These are phyloP conservation scores for Stentor roeselii DNA, from an alignment of 73 alveolate genomes.

Conservation along the genomic window DNA sequence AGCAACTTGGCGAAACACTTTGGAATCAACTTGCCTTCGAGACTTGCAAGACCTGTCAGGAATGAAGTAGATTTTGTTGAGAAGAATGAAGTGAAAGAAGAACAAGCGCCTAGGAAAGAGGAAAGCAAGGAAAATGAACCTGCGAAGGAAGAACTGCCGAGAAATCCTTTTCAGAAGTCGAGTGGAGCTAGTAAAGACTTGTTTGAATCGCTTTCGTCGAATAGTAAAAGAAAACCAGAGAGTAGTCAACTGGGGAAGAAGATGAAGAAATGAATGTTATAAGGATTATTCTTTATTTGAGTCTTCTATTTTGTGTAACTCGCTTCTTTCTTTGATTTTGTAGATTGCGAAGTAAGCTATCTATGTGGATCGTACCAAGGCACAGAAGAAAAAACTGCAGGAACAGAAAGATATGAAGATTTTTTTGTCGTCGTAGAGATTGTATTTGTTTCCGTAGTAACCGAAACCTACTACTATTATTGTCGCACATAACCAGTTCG, in stretches of 20 bases:
- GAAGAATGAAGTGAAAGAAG: background rate
- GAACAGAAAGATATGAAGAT: no score
- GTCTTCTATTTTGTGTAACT: no score
- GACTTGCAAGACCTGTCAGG: background rate
- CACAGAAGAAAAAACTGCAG: no score
- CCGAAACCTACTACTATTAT: no score
- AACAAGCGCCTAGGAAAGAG: background rate
- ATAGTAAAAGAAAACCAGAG: background rate
- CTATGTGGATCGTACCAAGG: no score
- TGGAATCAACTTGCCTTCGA: conserved; percentile 19
- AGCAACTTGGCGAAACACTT: conserved; percentile 25
- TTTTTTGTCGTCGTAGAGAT: no score
- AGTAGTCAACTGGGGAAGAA: background rate
- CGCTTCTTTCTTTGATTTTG: no score
- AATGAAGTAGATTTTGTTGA: background rate
- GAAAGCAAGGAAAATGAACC: conserved; percentile 2
- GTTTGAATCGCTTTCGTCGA: background rate
- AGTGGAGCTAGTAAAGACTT: background rate
- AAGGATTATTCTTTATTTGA: no score
- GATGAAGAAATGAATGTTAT: no score
- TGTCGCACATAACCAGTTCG: no score
- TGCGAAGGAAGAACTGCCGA: conserved; percentile 10
- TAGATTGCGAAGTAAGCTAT: no score
- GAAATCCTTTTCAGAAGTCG: background rate
- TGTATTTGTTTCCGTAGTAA: no score